phyloP scores from a whole-genome alignment of 805 yeast species.

The Zygosaccharomyces bailii region DNA sequence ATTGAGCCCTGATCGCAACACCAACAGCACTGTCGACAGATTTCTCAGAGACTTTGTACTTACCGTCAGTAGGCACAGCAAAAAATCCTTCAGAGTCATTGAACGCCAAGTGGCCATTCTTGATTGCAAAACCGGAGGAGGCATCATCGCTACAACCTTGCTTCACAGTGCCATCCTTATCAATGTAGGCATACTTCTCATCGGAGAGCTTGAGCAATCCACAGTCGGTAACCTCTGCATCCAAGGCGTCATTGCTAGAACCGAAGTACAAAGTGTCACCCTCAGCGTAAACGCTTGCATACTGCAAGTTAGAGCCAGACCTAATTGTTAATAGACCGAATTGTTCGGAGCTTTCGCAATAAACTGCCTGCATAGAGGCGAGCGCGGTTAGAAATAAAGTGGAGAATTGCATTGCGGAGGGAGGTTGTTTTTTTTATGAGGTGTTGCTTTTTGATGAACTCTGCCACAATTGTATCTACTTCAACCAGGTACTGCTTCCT shows the following conservation, averaged over 20 bases:
- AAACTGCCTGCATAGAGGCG: constrained; percentile 25
- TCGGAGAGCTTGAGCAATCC: constrained; percentile 34
- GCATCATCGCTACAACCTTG: constrained; percentile 27
- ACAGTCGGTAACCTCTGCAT: constrained; percentile 32
- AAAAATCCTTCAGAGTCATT: constrained; percentile 36
- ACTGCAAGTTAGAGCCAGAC: constrained; percentile 39
- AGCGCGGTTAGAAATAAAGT: constrained; percentile 27
- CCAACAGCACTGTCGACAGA: constrained; percentile 20
- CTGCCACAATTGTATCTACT: no score
- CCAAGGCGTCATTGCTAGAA: constrained; percentile 15
- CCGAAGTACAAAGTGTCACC: constrained; percentile 24
- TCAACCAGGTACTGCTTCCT: no score
- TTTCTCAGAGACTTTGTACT: constrained; percentile 21
- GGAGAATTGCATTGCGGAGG: constrained; percentile 26
- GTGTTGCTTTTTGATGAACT: background rate
- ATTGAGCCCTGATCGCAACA: constrained; percentile 20
- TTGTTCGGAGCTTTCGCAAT: constrained; percentile 35
- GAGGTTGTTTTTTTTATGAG: background rate
- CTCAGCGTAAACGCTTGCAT: constrained; percentile 24
- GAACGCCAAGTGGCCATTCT: constrained; percentile 38
- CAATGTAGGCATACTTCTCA: constrained; percentile 32
- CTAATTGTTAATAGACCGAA: constrained; percentile 38
- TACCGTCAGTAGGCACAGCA: constrained; percentile 37
- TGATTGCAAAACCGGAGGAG: constrained; percentile 40
- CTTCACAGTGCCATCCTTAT: constrained; percentile 23